Base-by-base conservation (phyloP, 108 stramenopile species). In the Discostella stelligeroides region DNA sequence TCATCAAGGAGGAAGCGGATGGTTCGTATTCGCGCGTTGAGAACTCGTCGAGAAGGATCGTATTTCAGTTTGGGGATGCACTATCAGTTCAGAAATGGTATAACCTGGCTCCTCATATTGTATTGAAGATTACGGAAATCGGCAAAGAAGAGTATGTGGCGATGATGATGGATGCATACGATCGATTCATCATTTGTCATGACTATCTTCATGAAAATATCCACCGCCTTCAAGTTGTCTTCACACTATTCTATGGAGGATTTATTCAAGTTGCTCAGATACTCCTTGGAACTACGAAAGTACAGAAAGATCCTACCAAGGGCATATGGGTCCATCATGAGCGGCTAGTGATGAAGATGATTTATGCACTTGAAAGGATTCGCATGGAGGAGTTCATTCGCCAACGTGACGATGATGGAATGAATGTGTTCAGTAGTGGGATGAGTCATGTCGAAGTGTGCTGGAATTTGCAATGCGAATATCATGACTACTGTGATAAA, bases 171-270 rank as follows among this genome's bases (percentile, higher is more conserved):
- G n/a, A n/a, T n/a, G n/a, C n/a, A n/a, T n/a, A 51, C 12, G 2
- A 51, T 1, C 18, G 21, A 1, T 51, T 18, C 48, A 27, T 49
- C 1, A 0, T 27, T 28, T 20, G 27, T 3, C 28, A 47, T 1
- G 45, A 45, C 43, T 49, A 64, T 64, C 46, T 45, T 4, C 40
- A 49, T 30, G 10, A 41, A 64, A 47, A 34, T 4, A 45, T 64
- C 2, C 47, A 47, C 49, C 21, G 46, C 1, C 28, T 64, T 24
- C 63, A 64, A n/a, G 46, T 24, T 0, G 29, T 48, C 21, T 64
- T 29, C 47, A 64, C 47, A 18, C 21, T 64, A 1, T 64, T 30
- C 29, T 64, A 64, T 37, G 29, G 30, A 2, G 63, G 47, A 28
- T 64, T 64, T 49, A 25, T 64, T 2, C 63, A 64, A 29, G 47